Conservation (phyloP, 768 basidiomycete genomes). For the Trametes cubensis region DNA sequence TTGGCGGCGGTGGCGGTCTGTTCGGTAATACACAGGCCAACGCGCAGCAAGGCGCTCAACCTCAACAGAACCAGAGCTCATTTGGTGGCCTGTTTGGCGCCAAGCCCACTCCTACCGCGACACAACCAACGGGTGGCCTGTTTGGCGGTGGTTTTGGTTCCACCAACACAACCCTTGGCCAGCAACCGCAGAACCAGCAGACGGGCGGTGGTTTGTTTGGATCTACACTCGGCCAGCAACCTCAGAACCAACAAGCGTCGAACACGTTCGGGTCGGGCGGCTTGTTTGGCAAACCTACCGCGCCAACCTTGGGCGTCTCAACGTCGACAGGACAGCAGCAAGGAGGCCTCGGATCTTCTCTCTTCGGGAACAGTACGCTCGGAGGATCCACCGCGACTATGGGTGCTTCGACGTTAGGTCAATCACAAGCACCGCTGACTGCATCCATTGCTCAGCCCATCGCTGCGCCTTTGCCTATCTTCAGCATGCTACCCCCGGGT, state of each 20-base stretch:
- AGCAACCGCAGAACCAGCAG: conserved; percentile 40
- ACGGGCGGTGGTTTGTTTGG: conserved; percentile 48
- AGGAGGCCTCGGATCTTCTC: conserved; percentile 35
- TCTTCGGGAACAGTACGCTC: conserved; percentile 39
- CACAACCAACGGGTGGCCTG: conserved; percentile 35
- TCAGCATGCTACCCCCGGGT: conserved; percentile 72
- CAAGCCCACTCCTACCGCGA: not conserved
- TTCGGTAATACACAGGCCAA: conserved; percentile 26
- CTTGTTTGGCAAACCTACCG: conserved; percentile 56
- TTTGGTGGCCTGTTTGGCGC: conserved; percentile 15
- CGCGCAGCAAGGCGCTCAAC: conserved; percentile 15
- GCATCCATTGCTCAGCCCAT: conserved; percentile 91
- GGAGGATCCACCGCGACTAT: conserved; percentile 36
- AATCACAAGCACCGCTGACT: conserved; percentile 56
- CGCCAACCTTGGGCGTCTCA: conserved; percentile 49
- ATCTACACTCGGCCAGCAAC: conserved; percentile 48
- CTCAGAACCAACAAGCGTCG: conserved; percentile 41
- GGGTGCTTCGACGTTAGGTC: conserved; percentile 45
- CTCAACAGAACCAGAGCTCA: conserved; percentile 25
- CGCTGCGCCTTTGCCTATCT: conserved; percentile 69
- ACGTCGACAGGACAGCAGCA: conserved; percentile 43
- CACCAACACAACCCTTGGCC: conserved; percentile 46
- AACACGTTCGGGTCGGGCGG: conserved; percentile 46
- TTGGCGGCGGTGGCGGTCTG: conserved; percentile 38
- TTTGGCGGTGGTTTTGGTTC: conserved; percentile 31